A percentile compares a stretch with the other conserved stretches of the same genome.
These are phyloP conservation scores for Cucurbita moschata DNA, from an alignment of 306 rosid species.

Conservation along the genomic window DNA sequence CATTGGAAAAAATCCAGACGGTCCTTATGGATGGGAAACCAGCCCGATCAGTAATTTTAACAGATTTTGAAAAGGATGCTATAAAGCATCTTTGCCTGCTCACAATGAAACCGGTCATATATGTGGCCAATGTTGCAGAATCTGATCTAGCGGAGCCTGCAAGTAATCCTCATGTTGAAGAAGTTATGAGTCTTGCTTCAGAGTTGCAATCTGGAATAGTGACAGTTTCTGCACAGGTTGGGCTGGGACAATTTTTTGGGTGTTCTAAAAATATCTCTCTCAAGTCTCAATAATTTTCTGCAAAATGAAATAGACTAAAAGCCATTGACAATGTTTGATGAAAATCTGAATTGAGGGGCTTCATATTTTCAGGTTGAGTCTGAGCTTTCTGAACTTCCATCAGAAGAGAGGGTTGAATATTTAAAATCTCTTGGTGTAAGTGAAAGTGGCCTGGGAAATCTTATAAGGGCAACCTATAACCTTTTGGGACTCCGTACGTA, in stretches of 20 bases:
- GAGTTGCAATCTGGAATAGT: slow-evolving; percentile 74
- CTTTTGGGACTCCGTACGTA: slow-evolving; percentile 79
- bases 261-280: neutral
- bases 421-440: slow-evolving; percentile 77
- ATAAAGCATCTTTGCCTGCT: slow-evolving; percentile 78
- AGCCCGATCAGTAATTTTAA: slow-evolving; percentile 75
- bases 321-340: neutral
- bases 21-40: slow-evolving; percentile 94
- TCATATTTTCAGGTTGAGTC: slow-evolving; percentile 74
- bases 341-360: neutral
- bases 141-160: slow-evolving; percentile 72
- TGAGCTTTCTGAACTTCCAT: slow-evolving; percentile 75
- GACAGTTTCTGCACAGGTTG: slow-evolving; percentile 87
- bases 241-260: neutral
- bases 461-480: slow-evolving; percentile 73
- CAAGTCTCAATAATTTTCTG: neutral
- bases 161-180: slow-evolving; percentile 42
- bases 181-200: slow-evolving; percentile 56
- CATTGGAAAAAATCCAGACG: slow-evolving; percentile 58
- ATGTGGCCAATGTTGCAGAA: slow-evolving; percentile 92
- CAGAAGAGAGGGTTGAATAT: slow-evolving; percentile 78
- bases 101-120: slow-evolving; percentile 78
- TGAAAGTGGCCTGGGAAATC: slow-evolving; percentile 94
- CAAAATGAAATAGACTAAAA: neutral
- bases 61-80: slow-evolving; percentile 64